Percentiles rank a stretch among this genome's conserved stretches.
Evolutionary conservation across 495 filamentous ascomycete genomes (phyloP).

Genomic region (Penicillium canescens): DNA sequence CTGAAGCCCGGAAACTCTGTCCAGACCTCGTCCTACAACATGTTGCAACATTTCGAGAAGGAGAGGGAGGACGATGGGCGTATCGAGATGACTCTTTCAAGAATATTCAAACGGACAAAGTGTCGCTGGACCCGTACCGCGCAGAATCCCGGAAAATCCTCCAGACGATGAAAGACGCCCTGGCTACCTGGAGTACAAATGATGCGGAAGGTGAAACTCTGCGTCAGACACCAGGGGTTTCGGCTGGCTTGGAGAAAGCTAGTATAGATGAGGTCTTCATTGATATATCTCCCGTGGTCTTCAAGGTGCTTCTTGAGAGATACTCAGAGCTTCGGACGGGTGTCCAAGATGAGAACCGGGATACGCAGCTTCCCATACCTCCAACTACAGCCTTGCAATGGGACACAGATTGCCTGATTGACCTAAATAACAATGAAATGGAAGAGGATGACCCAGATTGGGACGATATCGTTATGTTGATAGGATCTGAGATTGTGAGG

Average conservation of each 20-base stretch:
- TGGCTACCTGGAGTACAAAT: conserved; percentile 40
- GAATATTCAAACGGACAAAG: conserved; percentile 85
- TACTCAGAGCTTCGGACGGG: conserved; percentile 72
- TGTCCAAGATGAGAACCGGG: conserved; percentile 68
- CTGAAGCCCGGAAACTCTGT: conserved; percentile 86
- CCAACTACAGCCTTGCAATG: conserved; percentile 77
- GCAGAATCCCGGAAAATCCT: conserved; percentile 83
- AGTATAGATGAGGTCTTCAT: conserved; percentile 91
- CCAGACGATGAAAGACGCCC: conserved; percentile 71
- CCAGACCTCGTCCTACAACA: conserved; percentile 84
- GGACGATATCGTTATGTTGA: conserved; percentile 88
- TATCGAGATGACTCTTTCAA: conserved; percentile 77
- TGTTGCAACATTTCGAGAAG: conserved; percentile 93
- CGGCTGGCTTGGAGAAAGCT: conserved; percentile 77
- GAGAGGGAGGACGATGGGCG: conserved; percentile 80
- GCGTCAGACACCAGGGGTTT: conserved; percentile 51
- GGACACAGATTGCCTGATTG: conserved; percentile 73
- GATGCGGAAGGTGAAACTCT: conserved; percentile 29
- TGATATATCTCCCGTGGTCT: conserved; percentile 82
- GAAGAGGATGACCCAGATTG: conserved; percentile 88
- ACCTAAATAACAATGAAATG: conserved; percentile 67
- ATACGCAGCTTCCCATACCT: conserved; percentile 70
- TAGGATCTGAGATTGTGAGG: conserved; percentile 88
- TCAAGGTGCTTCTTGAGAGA: conserved; percentile 70
- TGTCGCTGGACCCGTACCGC: conserved; percentile 90